Evolutionary conservation across 805 yeast species (phyloP).

Genomic region (Candida parachauliodes): DNA sequence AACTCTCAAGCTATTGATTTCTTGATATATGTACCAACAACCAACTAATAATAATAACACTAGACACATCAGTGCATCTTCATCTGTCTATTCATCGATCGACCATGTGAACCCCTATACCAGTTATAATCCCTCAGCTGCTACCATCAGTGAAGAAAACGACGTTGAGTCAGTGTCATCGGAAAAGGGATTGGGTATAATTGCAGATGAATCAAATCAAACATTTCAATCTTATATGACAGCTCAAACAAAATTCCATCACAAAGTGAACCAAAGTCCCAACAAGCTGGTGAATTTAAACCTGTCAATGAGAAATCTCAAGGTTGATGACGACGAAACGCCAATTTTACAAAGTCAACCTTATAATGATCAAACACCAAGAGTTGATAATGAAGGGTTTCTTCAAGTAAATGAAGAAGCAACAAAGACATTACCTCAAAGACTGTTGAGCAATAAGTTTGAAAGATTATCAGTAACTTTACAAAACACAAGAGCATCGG

Average conservation of each 20-base stretch:
- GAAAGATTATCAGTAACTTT: conserved; percentile 35
- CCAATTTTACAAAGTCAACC: conserved; percentile 16
- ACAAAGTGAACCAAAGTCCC: conserved; percentile 13
- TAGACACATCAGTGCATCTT: conserved; percentile 14
- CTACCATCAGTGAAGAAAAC: conserved; percentile 15
- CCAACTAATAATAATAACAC: neutral
- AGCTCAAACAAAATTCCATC: conserved; percentile 13
- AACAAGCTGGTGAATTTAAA: neutral
- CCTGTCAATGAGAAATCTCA: conserved; percentile 20
- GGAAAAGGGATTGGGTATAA: conserved; percentile 3
- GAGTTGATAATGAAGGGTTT: conserved; percentile 13
- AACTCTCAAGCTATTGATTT: neutral
- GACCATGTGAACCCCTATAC: conserved; percentile 15
- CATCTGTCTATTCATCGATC: conserved; percentile 33
- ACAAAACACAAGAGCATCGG: conserved; percentile 30
- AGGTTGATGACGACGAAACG: conserved; percentile 25
- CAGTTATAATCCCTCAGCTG: conserved; percentile 12
- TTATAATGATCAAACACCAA: conserved; percentile 28
- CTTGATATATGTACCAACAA: conserved; percentile 3
- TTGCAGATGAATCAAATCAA: conserved; percentile 17
- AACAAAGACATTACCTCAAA: conserved; percentile 23
- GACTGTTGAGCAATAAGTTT: conserved; percentile 32
- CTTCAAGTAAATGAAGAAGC: conserved; percentile 5
- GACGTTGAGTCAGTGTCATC: conserved; percentile 4
- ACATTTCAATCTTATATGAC: conserved; percentile 26